These are phyloP conservation scores for Mrakia gelida DNA, from an alignment of 768 basidiomycete genomes.

Conservation along the genomic window DNA sequence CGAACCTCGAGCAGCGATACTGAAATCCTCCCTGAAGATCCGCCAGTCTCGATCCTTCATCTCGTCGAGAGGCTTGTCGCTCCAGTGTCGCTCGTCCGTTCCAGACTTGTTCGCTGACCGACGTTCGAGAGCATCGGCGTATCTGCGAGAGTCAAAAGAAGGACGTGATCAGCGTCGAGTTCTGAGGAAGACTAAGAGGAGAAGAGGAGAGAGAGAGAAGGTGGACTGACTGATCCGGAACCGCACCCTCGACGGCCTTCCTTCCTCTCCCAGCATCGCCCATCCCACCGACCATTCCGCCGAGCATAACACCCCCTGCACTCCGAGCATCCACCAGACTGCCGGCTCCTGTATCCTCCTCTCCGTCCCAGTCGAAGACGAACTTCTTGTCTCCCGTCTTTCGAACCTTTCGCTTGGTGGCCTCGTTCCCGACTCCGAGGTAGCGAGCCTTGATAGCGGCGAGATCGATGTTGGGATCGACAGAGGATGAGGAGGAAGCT, in stretches of 20 bases:
- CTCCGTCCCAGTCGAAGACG: constrained; percentile 39
- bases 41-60: constrained; percentile 99
- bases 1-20: constrained; percentile 82
- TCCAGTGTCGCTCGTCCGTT: constrained; percentile 94
- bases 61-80: constrained; percentile 82
- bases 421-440: constrained; percentile 66
- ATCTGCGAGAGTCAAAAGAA: constrained; percentile 44
- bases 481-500: constrained; percentile 36
- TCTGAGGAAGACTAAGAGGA: constrained; percentile 13
- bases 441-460: constrained; percentile 84
- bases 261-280: constrained; percentile 38
- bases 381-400: constrained; percentile 96
- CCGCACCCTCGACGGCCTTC: constrained; percentile 23
- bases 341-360: constrained; percentile 58
- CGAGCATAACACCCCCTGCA: constrained; percentile 40
- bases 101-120: constrained; percentile 73
- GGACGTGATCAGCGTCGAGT: not conserved
- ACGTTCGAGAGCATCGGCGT: constrained; percentile 78
- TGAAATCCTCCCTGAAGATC: constrained; percentile 98
- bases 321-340: not conserved
- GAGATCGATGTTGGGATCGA: constrained; percentile 62
- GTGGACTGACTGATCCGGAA: constrained; percentile 24
- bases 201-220: no score
- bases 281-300: constrained; percentile 43
- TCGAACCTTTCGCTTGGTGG: constrained; percentile 63